Conservation (phyloP, 2,329 filamentous ascomycete species). For the Zopfia rhizophila region DNA sequence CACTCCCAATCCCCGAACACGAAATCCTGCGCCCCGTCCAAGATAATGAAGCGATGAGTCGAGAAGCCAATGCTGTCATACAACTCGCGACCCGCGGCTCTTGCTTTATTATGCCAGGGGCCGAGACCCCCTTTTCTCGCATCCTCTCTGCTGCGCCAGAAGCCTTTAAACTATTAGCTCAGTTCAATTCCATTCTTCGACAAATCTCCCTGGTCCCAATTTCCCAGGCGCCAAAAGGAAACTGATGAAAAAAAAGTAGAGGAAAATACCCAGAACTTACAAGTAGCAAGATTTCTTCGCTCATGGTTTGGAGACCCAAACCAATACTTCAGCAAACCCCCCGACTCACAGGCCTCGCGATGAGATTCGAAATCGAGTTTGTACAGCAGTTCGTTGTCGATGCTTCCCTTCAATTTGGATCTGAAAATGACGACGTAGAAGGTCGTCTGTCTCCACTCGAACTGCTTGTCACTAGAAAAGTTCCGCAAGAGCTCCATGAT, state of each 20-base stretch:
- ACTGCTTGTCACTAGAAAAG: constrained; percentile 60
- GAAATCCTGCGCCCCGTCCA: constrained; percentile 73
- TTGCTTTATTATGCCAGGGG: constrained; percentile 66
- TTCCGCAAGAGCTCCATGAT: constrained; percentile 68
- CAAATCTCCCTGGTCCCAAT: background rate
- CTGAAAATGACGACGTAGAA: constrained; percentile 91
- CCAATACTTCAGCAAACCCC: constrained; percentile 93
- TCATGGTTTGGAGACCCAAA: constrained; percentile 78
- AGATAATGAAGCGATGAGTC: constrained; percentile 66
- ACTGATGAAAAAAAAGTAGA: constrained; percentile 2
- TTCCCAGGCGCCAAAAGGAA: background rate
- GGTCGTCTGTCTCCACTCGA: constrained; percentile 58
- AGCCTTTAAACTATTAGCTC: constrained; percentile 60
- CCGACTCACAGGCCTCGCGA: constrained; percentile 79
- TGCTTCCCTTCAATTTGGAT: constrained; percentile 74
- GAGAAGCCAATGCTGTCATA: constrained; percentile 56
- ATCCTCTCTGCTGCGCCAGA: constrained; percentile 70
- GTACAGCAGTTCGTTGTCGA: constrained; percentile 74
- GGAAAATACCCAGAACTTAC: constrained; percentile 47
- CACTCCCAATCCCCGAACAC: constrained; percentile 43
- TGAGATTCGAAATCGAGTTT: constrained; percentile 82
- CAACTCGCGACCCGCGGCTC: constrained; percentile 59
- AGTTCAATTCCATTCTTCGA: background rate
- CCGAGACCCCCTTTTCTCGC: constrained; percentile 69
- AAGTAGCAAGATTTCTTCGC: constrained; percentile 82